Base-by-base conservation (phyloP, 2,329 filamentous ascomycete genomes). In the Fusarium foetens region DNA sequence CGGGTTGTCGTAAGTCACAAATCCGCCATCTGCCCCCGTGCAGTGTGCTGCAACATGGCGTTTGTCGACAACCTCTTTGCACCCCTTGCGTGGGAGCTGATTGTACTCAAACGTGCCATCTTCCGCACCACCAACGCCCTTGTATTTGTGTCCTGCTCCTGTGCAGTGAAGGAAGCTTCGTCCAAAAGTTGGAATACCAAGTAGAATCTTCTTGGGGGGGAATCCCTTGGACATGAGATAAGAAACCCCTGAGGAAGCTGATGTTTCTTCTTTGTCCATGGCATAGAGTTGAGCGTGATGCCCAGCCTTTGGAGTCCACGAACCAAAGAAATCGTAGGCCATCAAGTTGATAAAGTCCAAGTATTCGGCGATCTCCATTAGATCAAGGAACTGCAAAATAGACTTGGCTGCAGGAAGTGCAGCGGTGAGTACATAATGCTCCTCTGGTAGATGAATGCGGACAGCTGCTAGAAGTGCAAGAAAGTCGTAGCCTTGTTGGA, bases 1-100 rank as follows among this genome's bases (percentile, higher is more conserved):
- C 8, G 91, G 90, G 72, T 92, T 94, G 80, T 96, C 93, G 79
- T 95, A 96, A 4, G 89, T 92, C 45, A 95, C 89, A 73, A 94
- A 95, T 0, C 92, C 93, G 6, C 92, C 92, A 75, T 94, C 92
- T 4, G 87, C 90, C 10, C 92, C 92, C 4, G 90, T 83, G 75
- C 92, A 95, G 75, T 89, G 92, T 10, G 93, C 93, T 23, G 93
- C 92, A 17, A 91, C 90, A 33, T 88, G 83, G 23, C 88, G 84
- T 73, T 88, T 88, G 80, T 96, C 93, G 23, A 93, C 85, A 48
- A 87, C 83, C 79, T 95, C 93, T 75, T 88, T 87, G 29, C 91
- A 86, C 9, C 86, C 86, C 35, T 82, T 83, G 38, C 86, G 81
- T 25, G 93, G 93, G 12, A 96, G 85, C 60, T 92, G 85, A 72